Evolutionary conservation across 2,329 filamentous ascomycete species (phyloP).

Genomic region (Westerdykella sp.): DNA sequence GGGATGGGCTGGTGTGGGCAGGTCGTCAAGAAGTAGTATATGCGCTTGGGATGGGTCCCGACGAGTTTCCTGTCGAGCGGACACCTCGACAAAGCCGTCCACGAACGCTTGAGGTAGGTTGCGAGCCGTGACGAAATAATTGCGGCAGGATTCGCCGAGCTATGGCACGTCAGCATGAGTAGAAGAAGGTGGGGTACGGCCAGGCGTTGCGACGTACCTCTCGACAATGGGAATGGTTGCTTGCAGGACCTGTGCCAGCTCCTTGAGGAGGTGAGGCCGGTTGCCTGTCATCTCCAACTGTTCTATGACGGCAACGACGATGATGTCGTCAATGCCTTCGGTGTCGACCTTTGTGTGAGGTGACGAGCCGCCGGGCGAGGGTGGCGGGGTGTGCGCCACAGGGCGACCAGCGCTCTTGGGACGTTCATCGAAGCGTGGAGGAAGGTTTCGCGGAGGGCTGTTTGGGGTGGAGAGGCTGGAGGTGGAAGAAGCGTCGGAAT

Average conservation of each 20-base stretch:
- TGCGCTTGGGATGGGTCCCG: slow-evolving; percentile 83
- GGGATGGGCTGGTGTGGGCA: slow-evolving; percentile 76
- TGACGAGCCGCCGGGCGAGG: slow-evolving; percentile 56
- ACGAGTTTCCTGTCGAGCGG: slow-evolving; percentile 91
- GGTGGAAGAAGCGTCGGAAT: slow-evolving; percentile 40
- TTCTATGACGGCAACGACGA: slow-evolving; percentile 83
- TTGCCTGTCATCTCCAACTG: slow-evolving; percentile 88
- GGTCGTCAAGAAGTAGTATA: slow-evolving; percentile 95
- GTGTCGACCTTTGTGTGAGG: slow-evolving; percentile 60
- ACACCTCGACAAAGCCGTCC: slow-evolving; percentile 71
- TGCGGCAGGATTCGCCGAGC: slow-evolving; percentile 90
- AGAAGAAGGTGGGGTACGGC: slow-evolving; percentile 8
- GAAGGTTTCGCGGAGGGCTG: slow-evolving; percentile 39
- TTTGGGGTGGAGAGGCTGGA: slow-evolving; percentile 37
- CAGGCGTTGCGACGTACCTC: slow-evolving; percentile 61
- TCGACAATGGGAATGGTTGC: slow-evolving; percentile 75
- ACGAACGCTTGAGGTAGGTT: slow-evolving; percentile 79
- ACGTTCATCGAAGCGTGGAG: slow-evolving; percentile 43
- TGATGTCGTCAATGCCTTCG: slow-evolving; percentile 85
- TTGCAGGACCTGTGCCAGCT: slow-evolving; percentile 75
- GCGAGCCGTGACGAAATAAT: slow-evolving; percentile 91
- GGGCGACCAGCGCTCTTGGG: slow-evolving; percentile 43
- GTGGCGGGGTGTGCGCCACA: slow-evolving; percentile 66
- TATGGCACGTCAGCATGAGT: slow-evolving; percentile 43
- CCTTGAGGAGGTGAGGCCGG: slow-evolving; percentile 88